Percentiles rank a stretch among this genome's conserved stretches.
Evolutionary conservation across 805 yeast species (phyloP).

Genomic region (Starmera quercuum): DNA sequence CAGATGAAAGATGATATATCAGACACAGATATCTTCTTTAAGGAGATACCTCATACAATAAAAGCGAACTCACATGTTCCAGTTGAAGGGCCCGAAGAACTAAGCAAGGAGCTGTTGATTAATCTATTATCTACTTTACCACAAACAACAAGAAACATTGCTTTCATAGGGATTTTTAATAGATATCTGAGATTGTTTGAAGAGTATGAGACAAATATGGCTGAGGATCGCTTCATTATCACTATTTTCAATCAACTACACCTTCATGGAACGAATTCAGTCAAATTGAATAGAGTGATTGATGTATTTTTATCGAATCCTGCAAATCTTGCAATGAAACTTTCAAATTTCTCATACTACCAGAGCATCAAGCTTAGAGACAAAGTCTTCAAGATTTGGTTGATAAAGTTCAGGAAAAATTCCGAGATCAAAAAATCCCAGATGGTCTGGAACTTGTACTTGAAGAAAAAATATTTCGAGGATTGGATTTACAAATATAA

Average conservation of each 20-base stretch:
- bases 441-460: conserved; percentile 11
- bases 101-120: conserved; percentile 9
- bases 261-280: not conserved
- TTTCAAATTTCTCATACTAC: conserved; percentile 13
- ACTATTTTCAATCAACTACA: conserved; percentile 16
- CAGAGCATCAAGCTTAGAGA: conserved; percentile 4
- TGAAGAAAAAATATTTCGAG: conserved; percentile 8
- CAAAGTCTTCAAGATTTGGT: conserved; percentile 11
- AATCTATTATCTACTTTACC: conserved; percentile 7
- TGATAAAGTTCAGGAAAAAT: conserved; percentile 11
- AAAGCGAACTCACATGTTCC: no score
- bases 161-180: conserved; percentile 12
- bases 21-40: no score
- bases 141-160: conserved; percentile 1
- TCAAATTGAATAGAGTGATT: conserved; percentile 11
- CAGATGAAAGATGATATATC: conserved; percentile 1
- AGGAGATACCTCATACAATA: no score
- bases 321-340: conserved; percentile 17
- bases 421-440: conserved; percentile 9
- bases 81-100: no score
- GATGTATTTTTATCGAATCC: conserved; percentile 14
- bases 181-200: conserved; percentile 9
- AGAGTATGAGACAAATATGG: conserved; percentile 10
- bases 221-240: conserved; percentile 13
- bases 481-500: conserved; percentile 8